Base-by-base conservation (phyloP, 352 stramenopile species). In the Peronospora belbahrii region DNA sequence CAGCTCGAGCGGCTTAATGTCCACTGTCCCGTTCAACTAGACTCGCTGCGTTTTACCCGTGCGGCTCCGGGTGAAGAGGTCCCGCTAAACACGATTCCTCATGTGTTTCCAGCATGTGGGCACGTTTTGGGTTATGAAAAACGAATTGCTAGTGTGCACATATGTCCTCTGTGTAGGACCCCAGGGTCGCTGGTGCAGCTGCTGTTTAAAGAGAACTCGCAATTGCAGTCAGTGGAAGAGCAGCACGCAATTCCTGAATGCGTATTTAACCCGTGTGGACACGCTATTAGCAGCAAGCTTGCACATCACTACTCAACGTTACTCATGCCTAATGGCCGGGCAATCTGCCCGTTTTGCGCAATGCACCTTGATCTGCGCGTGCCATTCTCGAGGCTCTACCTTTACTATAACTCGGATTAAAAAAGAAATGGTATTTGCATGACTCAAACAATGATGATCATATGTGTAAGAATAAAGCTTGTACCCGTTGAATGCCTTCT, bases 391-490 rank as follows among this genome's bases (percentile, higher is more conserved):
- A 62, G 70, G n/a, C 73, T 91, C 19, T 91, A 68, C 48, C 66
- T 88, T 19, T 88, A 87, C 51, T 85, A 69, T 31, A 75, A 90
- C 18, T 54, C 54, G 34, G 62, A 82, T 20, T 57, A 47, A 65
- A 39, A 42, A 27, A 42, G n/a, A n/a, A 3, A 57, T 55, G 15
- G 56, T 48, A 24, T 46, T 46, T 8, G 51, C 47, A 48, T 88
- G 65, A 33, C 81, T 81, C n/a, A 85, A 56, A 4, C 78, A 67
- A 1, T 74, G 72, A 92, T 62, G 3, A 75, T 69, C 51, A 91
- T 94, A 40, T 96, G 71, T n/a, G 86, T 96, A 40, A 79, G 82
- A 7, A 27, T 27, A n/a, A n/a, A n/a, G n/a, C n/a, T n/a, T n/a
- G n/a, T n/a, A n/a, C n/a, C n/a, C n/a, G n/a, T n/a, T n/a, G n/a